Percentiles rank a stretch among this genome's conserved stretches.
phyloP scores from a whole-genome alignment of 2,329 filamentous ascomycete species.

The Metarhizium brunneum region DNA sequence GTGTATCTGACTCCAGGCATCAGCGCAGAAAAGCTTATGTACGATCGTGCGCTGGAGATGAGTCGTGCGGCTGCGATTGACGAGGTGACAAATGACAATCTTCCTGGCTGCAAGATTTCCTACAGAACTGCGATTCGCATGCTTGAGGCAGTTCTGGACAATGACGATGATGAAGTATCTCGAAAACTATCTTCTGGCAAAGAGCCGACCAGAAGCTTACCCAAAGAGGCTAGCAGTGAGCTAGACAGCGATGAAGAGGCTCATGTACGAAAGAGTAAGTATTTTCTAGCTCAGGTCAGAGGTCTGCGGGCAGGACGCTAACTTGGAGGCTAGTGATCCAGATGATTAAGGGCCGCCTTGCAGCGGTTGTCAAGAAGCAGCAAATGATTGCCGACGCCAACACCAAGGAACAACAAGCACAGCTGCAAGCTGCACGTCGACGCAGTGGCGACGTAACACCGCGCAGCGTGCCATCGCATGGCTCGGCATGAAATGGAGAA shows the following conservation, averaged over 20 bases:
- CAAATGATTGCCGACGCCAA: slow-evolving; percentile 51
- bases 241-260: slow-evolving; percentile 63
- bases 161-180: slow-evolving; percentile 50
- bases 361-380: slow-evolving; percentile 50
- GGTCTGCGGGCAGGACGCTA: slow-evolving; percentile 7
- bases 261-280: slow-evolving; percentile 63
- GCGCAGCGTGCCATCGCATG: slow-evolving; percentile 41
- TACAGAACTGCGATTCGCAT: slow-evolving; percentile 91
- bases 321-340: slow-evolving; percentile 41
- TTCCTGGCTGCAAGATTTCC: slow-evolving; percentile 79
- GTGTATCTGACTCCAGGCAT: slow-evolving; percentile 81
- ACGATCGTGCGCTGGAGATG: slow-evolving; percentile 95
- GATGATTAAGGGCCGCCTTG: slow-evolving; percentile 51
- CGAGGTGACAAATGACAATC: slow-evolving; percentile 85
- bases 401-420: slow-evolving; percentile 34
- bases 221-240: slow-evolving; percentile 28
- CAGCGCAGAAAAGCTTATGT: slow-evolving; percentile 96
- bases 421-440: slow-evolving; percentile 33
- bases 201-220: slow-evolving; percentile 30
- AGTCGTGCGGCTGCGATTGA: slow-evolving; percentile 89
- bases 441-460: slow-evolving; percentile 48
- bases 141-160: slow-evolving; percentile 88
- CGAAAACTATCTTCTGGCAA: slow-evolving; percentile 26
- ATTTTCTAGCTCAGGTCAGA: too few relatives aligned
- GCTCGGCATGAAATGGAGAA: slow-evolving; percentile 23